Conservation (phyloP, 1,139 yeast genomes). For the Lodderomyces oxycetoniae region DNA sequence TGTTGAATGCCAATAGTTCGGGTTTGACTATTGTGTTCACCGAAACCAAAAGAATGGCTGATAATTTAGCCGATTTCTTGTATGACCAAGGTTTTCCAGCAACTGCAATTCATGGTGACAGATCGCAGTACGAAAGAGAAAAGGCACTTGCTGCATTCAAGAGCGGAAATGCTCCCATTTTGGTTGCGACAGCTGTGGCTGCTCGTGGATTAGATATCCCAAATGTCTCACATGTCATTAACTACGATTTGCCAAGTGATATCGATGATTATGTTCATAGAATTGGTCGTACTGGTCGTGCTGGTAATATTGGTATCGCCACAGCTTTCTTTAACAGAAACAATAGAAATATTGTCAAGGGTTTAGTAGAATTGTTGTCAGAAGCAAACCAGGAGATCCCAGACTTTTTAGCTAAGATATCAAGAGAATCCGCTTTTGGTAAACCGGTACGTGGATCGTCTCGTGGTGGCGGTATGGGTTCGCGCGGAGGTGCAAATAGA, state of each 20-base stretch:
- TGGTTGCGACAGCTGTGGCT: slow-evolving; percentile 98
- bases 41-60: slow-evolving; percentile 99
- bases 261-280: slow-evolving; percentile 98
- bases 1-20: slow-evolving; percentile 70
- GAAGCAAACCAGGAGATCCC: slow-evolving; percentile 99
- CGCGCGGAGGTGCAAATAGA: slow-evolving; percentile 46
- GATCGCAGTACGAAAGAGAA: slow-evolving; percentile 97
- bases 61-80: slow-evolving; percentile 86
- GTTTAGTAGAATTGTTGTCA: slow-evolving; percentile 75
- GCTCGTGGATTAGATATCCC: slow-evolving; percentile 99
- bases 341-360: slow-evolving; percentile 85
- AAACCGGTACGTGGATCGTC: slow-evolving; percentile 35
- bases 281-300: slow-evolving; percentile 99
- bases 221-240: slow-evolving; percentile 94
- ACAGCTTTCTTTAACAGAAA: slow-evolving; percentile 97
- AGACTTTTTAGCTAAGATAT: slow-evolving; percentile 70
- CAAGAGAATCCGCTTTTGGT: slow-evolving; percentile 72
- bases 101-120: slow-evolving; percentile 97
- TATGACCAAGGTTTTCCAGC: slow-evolving; percentile 91
- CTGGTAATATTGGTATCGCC: slow-evolving; percentile 98
- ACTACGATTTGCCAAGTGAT: slow-evolving; percentile 94
- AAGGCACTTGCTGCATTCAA: slow-evolving; percentile 89
- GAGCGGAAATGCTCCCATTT: slow-evolving; percentile 79
- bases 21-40: slow-evolving; percentile 93
- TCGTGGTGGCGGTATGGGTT: slow-evolving; percentile 44